A percentile compares a stretch with the other conserved stretches of the same genome.
Conservation (phyloP, 345 rosid genomes). For the Citrus glauca region DNA sequence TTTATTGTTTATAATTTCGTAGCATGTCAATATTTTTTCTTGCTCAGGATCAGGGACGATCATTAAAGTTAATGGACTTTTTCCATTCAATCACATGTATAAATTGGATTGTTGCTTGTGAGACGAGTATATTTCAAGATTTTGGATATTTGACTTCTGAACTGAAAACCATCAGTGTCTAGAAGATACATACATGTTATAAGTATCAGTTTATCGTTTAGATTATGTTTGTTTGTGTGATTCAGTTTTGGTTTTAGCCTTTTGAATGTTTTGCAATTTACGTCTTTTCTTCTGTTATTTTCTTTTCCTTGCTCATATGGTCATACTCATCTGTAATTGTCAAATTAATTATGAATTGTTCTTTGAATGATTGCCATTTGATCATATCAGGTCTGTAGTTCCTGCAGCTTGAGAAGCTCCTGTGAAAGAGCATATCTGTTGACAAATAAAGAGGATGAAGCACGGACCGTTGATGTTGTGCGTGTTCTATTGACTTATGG, state of each 20-base stretch:
- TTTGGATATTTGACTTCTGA: not conserved
- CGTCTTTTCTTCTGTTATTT: not conserved
- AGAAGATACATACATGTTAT: not conserved
- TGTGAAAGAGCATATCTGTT: conserved; percentile 82
- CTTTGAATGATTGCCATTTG: conserved; percentile 18
- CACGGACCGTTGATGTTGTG: conserved; percentile 80
- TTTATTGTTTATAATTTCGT: not conserved
- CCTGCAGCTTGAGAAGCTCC: conserved; percentile 83
- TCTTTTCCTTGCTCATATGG: not conserved
- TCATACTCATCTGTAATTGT: not conserved
- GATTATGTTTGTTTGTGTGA: not conserved
- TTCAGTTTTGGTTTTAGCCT: not conserved
- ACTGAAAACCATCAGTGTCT: not conserved
- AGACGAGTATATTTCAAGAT: not conserved
- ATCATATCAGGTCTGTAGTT: conserved; percentile 82
- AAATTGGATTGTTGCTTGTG: not conserved
- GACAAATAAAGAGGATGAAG: conserved; percentile 94
- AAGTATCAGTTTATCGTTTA: not conserved
- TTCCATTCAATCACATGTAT: not conserved
- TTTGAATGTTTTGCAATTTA: not conserved
- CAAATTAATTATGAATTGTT: conserved; percentile 14
- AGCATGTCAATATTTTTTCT: not conserved
- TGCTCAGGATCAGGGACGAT: not conserved
- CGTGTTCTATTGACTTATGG: conserved; percentile 73
- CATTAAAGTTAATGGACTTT: not conserved